Percentiles rank a stretch among this genome's conserved stretches.
These are phyloP conservation scores for Groenewaldozyma salmanticensis DNA, from an alignment of 805 yeast species.

Conservation along the genomic window DNA sequence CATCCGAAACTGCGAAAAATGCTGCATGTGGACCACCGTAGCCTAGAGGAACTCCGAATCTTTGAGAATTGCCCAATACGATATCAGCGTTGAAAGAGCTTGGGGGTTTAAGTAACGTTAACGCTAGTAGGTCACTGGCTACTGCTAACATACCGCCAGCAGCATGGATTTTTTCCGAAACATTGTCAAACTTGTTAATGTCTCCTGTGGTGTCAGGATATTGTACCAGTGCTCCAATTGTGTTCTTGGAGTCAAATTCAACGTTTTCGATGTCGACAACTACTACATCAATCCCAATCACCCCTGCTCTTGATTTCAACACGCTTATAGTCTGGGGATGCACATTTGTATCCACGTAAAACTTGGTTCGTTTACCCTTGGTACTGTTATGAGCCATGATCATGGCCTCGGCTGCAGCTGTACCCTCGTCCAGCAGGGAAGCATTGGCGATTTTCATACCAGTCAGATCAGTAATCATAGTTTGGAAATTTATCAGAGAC, in stretches of 20 bases:
- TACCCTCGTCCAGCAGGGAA: constrained; percentile 85
- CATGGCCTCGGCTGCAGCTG: constrained; percentile 98
- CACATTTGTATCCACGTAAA: constrained; percentile 62
- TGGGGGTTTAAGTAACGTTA: constrained; percentile 80
- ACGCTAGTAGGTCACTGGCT: constrained; percentile 87
- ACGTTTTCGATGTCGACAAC: constrained; percentile 38
- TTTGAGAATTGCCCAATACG: constrained; percentile 84
- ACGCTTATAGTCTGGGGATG: constrained; percentile 86
- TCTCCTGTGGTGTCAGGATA: constrained; percentile 86
- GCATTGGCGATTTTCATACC: constrained; percentile 95
- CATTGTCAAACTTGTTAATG: constrained; percentile 40
- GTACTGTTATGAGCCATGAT: constrained; percentile 60
- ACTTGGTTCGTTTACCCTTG: constrained; percentile 47
- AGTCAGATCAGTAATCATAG: constrained; percentile 81
- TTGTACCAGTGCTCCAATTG: constrained; percentile 80
- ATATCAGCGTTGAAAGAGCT: constrained; percentile 83
- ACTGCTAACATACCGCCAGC: constrained; percentile 70
- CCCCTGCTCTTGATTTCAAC: constrained; percentile 65
- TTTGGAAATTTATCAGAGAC: constrained; percentile 82
- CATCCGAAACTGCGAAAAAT: constrained; percentile 78
- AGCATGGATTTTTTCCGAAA: constrained; percentile 58
- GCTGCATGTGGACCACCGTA: constrained; percentile 99
- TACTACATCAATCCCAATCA: constrained; percentile 57
- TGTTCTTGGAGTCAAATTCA: constrained; percentile 26
- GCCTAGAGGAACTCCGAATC: constrained; percentile 97